Evolutionary conservation across 2,329 filamentous ascomycete species (phyloP), one percentile per base, ranked within the genome.

Genomic region (Thelonectria olida): DNA sequence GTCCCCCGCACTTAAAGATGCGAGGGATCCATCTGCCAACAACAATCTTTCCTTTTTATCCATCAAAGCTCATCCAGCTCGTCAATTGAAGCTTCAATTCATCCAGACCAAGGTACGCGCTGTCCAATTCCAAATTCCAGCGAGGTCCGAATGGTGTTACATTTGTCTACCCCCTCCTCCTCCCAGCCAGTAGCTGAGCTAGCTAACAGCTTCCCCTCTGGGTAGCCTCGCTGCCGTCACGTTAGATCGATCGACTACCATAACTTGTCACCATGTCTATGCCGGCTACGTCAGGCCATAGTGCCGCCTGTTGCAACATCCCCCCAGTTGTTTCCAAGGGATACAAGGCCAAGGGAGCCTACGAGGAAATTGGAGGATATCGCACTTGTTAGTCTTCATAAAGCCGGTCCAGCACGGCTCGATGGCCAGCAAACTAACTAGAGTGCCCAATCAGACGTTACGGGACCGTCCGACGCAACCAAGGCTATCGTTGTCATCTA

Each of bases 401-500:
- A 9, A n/a, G n/a, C 23, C 41, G 4, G 7, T 13, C 25, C 13
- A 15, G 17, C 7, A 12, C 20, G 10, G 12, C 27, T 39, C 6
- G 15, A 25, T 10, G 4, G 13, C 20, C 15, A 39, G 28, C 7
- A 49, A 52, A 34, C 63, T 66, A 45, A 67, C 49, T 22, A 7
- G 15, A 15, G n/a, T 54, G 3, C n/a, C 51, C 20, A 39, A n/a
- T 15, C 22, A 78, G 84, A 87, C 64, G 79, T 84, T 50, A 82
- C 80, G 8, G 81, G 82, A 23, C 78, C 84, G 28, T 70, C 76
- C 17, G 75, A 80, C 51, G 80, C 83, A 19, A 80, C 74, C 54
- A 89, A 86, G 77, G 90, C 84, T 52, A 81, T 92, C 58, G 76
- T 92, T 57, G 76, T 83, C 64, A 83, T 90, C 73, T 88, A 80